Evolutionary conservation across 768 basidiomycete species (phyloP).

Genomic region (Termitomyces bulborhizus): DNA sequence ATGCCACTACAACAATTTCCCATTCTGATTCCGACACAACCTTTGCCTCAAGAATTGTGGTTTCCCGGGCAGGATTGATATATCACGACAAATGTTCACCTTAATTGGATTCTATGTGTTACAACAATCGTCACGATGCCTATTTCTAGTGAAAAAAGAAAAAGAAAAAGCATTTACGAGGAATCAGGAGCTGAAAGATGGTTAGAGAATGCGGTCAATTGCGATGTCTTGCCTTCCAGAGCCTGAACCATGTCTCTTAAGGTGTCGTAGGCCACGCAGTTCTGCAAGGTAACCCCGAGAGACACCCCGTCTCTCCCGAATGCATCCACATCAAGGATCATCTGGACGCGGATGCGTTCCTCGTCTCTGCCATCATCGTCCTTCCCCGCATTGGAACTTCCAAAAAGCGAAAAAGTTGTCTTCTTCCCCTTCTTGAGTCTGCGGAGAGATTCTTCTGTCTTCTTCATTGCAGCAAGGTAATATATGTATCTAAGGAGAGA

Average conservation of each 20-base stretch:
- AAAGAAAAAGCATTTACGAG: not conserved
- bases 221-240: constrained; percentile 22
- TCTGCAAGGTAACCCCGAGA: constrained; percentile 58
- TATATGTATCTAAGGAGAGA: constrained; percentile 57
- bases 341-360: constrained; percentile 77
- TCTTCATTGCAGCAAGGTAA: constrained; percentile 79
- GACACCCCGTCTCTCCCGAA: constrained; percentile 72
- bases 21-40: constrained; percentile 13
- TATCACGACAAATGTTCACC: constrained; percentile 44
- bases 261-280: constrained; percentile 43
- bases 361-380: constrained; percentile 79
- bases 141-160: not conserved
- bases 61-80: constrained; percentile 54
- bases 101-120: not conserved
- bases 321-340: constrained; percentile 82
- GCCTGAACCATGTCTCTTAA: constrained; percentile 58
- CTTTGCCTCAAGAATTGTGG: constrained; percentile 25
- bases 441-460: constrained; percentile 85
- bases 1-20: not conserved
- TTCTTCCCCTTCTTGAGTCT: constrained; percentile 87
- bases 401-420: constrained; percentile 73
- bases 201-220: not conserved
- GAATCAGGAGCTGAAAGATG: constrained; percentile 7
- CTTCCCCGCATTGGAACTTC: constrained; percentile 36
- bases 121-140: not conserved